phyloP scores from a whole-genome alignment of 805 yeast genomes.

The Komagataella populi region DNA sequence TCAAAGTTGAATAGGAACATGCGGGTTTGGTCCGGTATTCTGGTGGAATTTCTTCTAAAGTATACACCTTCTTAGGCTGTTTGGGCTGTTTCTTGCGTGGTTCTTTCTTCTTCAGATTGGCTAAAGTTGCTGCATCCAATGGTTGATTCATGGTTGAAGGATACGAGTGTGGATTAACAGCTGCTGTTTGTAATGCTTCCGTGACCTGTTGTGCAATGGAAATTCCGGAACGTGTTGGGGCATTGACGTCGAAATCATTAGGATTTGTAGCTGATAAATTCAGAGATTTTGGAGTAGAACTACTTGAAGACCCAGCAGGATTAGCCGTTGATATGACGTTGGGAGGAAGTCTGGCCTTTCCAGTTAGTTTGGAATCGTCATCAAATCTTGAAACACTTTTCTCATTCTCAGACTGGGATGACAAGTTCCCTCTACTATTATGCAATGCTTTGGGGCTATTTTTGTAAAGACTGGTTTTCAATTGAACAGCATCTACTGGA shows the following conservation, averaged over 20 bases:
- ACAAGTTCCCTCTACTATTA: neutral
- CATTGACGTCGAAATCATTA: neutral
- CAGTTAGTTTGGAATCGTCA: neutral
- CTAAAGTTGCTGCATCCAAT: neutral
- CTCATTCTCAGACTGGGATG: neutral
- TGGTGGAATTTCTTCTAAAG: constrained; percentile 77
- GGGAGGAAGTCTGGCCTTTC: neutral
- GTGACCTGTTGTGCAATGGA: neutral
- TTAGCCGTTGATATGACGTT: neutral
- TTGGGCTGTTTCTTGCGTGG: constrained; percentile 32
- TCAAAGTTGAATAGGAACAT: constrained; percentile 66
- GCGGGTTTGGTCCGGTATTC: constrained; percentile 79
- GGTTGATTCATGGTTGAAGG: constrained; percentile 7
- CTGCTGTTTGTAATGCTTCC: constrained; percentile 2
- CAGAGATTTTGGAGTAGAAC: neutral
- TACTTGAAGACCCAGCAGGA: neutral
- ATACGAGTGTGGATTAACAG: constrained; percentile 6
- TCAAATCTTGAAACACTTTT: neutral
- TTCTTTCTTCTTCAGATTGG: constrained; percentile 5
- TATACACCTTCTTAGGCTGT: constrained; percentile 51
- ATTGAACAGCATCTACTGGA: constrained; percentile 49
- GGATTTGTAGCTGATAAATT: neutral
- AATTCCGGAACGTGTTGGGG: neutral
- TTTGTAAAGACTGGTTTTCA: constrained; percentile 34
- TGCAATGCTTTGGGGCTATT: constrained; percentile 4